These are phyloP conservation scores for Psidium friedrichsthalianum DNA, from an alignment of 345 rosid species.

Conservation along the genomic window DNA sequence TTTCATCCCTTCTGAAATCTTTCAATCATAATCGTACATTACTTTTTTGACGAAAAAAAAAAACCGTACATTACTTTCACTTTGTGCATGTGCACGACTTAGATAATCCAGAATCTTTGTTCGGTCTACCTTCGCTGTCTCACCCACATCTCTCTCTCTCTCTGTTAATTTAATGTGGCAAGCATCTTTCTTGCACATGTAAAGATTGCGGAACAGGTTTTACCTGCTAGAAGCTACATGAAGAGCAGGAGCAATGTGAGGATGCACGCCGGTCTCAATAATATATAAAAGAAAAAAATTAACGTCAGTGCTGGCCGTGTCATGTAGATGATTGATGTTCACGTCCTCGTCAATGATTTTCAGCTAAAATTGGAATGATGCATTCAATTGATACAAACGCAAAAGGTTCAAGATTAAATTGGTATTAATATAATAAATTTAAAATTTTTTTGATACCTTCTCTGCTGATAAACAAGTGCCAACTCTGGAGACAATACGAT, in stretches of 20 bases:
- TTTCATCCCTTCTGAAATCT: background rate
- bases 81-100: background rate
- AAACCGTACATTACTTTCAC: background rate
- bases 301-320: too few relatives aligned
- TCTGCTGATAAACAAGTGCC: background rate
- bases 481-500: background rate
- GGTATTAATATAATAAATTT: too few relatives aligned
- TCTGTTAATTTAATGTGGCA: background rate
- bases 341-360: too few relatives aligned
- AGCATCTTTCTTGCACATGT: background rate
- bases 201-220: background rate
- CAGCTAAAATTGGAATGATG: too few relatives aligned
- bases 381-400: too few relatives aligned
- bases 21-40: background rate
- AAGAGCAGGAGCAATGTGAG: background rate
- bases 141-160: background rate
- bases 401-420: too few relatives aligned
- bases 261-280: too few relatives aligned
- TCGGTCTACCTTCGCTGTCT: slow-evolving; percentile 2
- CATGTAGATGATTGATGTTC: too few relatives aligned
- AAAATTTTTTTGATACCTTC: too few relatives aligned
- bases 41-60: too few relatives aligned
- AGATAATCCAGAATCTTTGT: slow-evolving; percentile 9
- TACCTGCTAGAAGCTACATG: background rate
- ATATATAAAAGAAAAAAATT: too few relatives aligned